Evolutionary conservation across 2,329 filamentous ascomycete genomes (phyloP), one percentile per base, ranked within the genome.

Genomic region (Phyllosticta paracitricarpa): DNA sequence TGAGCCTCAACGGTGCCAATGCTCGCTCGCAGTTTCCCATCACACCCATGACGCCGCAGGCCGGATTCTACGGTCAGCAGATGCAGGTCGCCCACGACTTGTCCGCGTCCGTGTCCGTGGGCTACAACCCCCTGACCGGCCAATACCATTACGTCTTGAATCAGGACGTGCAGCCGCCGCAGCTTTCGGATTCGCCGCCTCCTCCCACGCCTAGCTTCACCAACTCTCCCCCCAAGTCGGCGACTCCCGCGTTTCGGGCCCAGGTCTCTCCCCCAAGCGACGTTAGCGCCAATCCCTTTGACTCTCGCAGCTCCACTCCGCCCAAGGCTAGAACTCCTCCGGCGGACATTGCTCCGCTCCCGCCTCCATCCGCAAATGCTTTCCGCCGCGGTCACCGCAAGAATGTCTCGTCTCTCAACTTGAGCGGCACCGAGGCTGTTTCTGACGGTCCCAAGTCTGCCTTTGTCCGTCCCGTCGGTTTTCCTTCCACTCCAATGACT

Each of bases 381-480:
- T 96, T 96, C 81, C 92, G 92, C 64, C 90, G 91, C 62, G 89
- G 90, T 61, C 93, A 97, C 77, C 94, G 95, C 81, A 97, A 97
- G 83, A 84, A 74, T 26, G 65, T 85, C 10, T 84, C 86, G 24
- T 96, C 93, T 4, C 81, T 92, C 60, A 81, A 81, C 58, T 78
- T 84, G 63, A 78, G 79, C 59, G 71, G 86, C 48, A 82, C 82
- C 64, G 84, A 84, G 67, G 76, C 79, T 56, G 72, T 81, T 55
- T 69, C 76, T 54, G 75, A 79, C 51, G 89, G 83, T 0, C 89
- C 90, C 62, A 94, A 91, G 79, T 89, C 89, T 48, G 84, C 89
- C 52, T 76, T 77, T 52, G 69, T 71, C 19, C 78, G 77, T 52
- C 73, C 75, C 5, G 75, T 76, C 54, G 84, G 84, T 48, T 89